Conservation (phyloP, 331 rosid genomes). For the Quercus lobata region DNA sequence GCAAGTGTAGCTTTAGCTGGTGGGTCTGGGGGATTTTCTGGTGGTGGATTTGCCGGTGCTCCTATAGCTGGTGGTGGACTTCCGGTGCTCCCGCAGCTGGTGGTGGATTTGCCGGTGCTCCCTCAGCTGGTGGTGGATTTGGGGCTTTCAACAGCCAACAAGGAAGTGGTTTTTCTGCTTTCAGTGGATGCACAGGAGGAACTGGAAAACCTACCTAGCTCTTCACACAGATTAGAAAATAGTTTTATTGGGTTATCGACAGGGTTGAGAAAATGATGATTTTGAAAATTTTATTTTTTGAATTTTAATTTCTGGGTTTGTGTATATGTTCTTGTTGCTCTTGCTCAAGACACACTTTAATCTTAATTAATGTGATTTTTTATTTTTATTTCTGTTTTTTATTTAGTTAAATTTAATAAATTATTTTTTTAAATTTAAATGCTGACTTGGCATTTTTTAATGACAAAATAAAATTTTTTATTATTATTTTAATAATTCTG, state of each 20-base stretch:
- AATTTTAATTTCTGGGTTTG: too few species aligned
- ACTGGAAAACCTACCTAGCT: constrained; percentile 66
- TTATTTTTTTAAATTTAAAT: too few species aligned
- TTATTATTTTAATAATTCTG: too few species aligned
- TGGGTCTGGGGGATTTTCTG: not conserved
- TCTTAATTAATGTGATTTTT: too few species aligned
- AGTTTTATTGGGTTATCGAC: constrained; percentile 1
- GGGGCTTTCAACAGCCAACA: constrained; percentile 59
- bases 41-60: constrained; percentile 41
- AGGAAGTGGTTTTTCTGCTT: constrained; percentile 64
- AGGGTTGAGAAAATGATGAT: too few species aligned
- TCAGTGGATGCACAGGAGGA: constrained; percentile 41
- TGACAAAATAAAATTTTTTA: too few species aligned
- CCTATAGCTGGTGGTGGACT: constrained; percentile 30
- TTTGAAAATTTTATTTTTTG: too few species aligned
- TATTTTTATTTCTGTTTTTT: too few species aligned
- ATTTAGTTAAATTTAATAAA: too few species aligned
- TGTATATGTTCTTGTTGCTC: too few species aligned
- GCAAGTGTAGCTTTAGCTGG: not conserved
- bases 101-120: constrained; percentile 33
- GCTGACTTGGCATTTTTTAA: too few species aligned
- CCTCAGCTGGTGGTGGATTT: constrained; percentile 58
- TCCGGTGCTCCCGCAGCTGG: not conserved
- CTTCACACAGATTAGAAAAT: constrained; percentile 90
- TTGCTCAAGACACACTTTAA: too few species aligned